A percentile compares a stretch with the other conserved stretches of the same genome.
phyloP scores from a whole-genome alignment of 768 basidiomycete genomes.

The Phallus indusiatus region DNA sequence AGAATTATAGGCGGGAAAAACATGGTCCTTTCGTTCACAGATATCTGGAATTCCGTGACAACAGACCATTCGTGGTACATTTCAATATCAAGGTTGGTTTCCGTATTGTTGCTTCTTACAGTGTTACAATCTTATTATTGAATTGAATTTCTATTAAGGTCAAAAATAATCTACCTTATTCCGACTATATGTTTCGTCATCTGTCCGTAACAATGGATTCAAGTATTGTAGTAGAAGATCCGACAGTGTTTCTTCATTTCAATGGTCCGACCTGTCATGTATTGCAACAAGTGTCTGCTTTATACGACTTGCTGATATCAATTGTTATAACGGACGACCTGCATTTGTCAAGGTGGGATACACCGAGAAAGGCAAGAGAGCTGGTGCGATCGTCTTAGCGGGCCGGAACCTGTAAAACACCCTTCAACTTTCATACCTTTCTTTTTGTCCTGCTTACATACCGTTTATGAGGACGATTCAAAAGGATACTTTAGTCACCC shows the following conservation, averaged over 20 bases:
- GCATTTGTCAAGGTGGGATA: conserved; percentile 82
- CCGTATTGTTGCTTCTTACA: background rate
- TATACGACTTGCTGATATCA: background rate
- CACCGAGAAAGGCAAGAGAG: conserved; percentile 76
- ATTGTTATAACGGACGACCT: conserved; percentile 52
- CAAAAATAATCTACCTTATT: conserved; percentile 98
- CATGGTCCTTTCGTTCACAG: conserved; percentile 79
- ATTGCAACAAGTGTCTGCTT: background rate
- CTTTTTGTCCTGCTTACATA: no score
- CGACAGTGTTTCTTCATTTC: conserved; percentile 72
- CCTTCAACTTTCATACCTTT: no score
- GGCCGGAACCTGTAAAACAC: conserved; percentile 76
- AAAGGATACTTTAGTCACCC: conserved; percentile 92
- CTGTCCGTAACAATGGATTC: conserved; percentile 81
- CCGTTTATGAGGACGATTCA: conserved; percentile 81
- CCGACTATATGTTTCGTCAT: conserved; percentile 80
- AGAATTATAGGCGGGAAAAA: conserved; percentile 83
- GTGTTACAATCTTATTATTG: background rate
- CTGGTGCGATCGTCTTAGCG: conserved; percentile 78
- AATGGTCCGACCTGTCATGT: conserved; percentile 99
- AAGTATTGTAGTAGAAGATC: conserved; percentile 83
- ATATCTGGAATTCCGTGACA: conserved; percentile 83
- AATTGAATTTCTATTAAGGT: conserved; percentile 34
- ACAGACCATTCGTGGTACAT: conserved; percentile 80
- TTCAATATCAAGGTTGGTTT: conserved; percentile 86